A percentile compares a stretch with the other conserved stretches of the same genome.
phyloP scores from a whole-genome alignment of 2,329 filamentous ascomycete species.

The Bipolaris cookei region DNA sequence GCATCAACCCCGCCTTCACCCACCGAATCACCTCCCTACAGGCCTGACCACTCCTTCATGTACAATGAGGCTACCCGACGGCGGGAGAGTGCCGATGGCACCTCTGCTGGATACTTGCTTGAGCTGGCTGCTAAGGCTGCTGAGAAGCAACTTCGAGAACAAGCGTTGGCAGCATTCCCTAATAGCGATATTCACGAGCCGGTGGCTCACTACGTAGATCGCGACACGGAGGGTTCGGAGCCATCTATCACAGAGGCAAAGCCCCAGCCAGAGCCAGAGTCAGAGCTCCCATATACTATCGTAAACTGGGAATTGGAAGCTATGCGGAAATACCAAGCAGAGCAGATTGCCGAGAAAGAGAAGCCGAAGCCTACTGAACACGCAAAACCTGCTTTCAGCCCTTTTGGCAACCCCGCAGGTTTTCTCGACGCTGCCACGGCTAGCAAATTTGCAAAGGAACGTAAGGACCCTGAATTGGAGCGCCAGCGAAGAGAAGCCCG shows the following conservation, averaged over 20 bases:
- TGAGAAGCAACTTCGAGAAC: conserved; percentile 78
- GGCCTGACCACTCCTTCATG: conserved; percentile 57
- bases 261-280: conserved; percentile 62
- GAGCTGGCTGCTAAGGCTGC: conserved; percentile 80
- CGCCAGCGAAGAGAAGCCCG: conserved; percentile 65
- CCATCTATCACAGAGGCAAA: conserved; percentile 22
- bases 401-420: conserved; percentile 51
- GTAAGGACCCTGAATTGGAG: conserved; percentile 54
- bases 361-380: conserved; percentile 28
- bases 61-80: conserved; percentile 62
- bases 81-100: conserved; percentile 74
- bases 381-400: conserved; percentile 29
- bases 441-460: conserved; percentile 36
- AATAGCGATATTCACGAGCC: conserved; percentile 72
- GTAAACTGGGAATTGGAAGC: conserved; percentile 77
- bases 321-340: conserved; percentile 78
- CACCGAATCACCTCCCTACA: conserved; percentile 53
- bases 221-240: conserved; percentile 57
- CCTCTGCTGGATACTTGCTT: conserved; percentile 77
- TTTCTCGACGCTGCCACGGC: conserved; percentile 32
- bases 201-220: conserved; percentile 73
- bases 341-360: conserved; percentile 53
- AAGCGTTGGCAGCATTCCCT: conserved; percentile 77
- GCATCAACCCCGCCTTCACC: conserved; percentile 56
- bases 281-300: conserved; percentile 69